phyloP scores from a whole-genome alignment of 2,329 filamentous ascomycete species.

The Phaeomoniella chlamydospora region DNA sequence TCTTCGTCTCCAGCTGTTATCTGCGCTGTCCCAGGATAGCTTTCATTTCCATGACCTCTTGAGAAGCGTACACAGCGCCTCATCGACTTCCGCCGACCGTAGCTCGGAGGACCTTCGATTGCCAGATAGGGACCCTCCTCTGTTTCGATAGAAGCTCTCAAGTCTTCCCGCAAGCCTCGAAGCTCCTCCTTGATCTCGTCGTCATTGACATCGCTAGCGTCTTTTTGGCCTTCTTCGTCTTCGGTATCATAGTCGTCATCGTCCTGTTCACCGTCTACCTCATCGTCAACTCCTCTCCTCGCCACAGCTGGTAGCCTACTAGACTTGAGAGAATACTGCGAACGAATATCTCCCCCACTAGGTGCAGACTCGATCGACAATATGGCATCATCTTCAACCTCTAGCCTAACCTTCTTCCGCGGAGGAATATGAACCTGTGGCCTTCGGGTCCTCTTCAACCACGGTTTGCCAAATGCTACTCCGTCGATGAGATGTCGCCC shows the following conservation, averaged over 20 bases:
- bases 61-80: no score
- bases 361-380: not conserved
- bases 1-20: no score
- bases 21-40: no score
- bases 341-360: not conserved
- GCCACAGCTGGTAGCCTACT: not conserved
- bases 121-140: no score
- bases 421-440: slow-evolving; percentile 60
- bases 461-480: slow-evolving; percentile 64
- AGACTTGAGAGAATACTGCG: not conserved
- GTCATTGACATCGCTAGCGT: slow-evolving; percentile 11
- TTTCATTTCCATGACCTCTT: no score
- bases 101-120: no score
- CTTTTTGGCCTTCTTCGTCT: slow-evolving; percentile 17
- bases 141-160: no score
- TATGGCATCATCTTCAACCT: slow-evolving; percentile 10
- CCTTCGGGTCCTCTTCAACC: slow-evolving; percentile 45
- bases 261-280: slow-evolving; percentile 14
- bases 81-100: no score
- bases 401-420: slow-evolving; percentile 49
- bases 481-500: slow-evolving; percentile 77
- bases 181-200: slow-evolving; percentile 15
- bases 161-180: slow-evolving; percentile 9
- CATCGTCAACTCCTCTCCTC: slow-evolving; percentile 15
- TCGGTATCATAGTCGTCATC: slow-evolving; percentile 7